phyloP scores from a whole-genome alignment of 179 eudicot species.

The Corrigiola litoralis region DNA sequence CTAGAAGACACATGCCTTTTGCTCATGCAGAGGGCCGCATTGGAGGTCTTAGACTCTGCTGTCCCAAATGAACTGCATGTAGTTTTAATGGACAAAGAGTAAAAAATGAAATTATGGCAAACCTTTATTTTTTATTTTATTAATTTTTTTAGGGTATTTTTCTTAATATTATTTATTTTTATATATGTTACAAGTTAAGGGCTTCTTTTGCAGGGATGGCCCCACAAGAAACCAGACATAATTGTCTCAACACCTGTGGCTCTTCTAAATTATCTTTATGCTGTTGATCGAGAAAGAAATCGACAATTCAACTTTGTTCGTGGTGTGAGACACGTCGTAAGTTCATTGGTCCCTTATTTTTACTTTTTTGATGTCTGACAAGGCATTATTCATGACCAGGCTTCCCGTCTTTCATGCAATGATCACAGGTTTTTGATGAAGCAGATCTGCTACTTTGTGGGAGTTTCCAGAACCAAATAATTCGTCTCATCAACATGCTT shows the following conservation, averaged over 20 bases:
- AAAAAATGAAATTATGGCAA: too few relatives aligned
- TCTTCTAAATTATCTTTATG: slow-evolving; percentile 75
- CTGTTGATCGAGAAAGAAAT: slow-evolving; percentile 59
- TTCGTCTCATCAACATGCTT: slow-evolving; percentile 84
- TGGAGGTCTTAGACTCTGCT: too few relatives aligned
- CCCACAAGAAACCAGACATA: slow-evolving; percentile 68
- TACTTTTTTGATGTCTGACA: neutral
- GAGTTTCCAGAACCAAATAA: slow-evolving; percentile 86
- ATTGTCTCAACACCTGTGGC: slow-evolving; percentile 89
- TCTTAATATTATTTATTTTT: neutral
- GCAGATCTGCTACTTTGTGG: slow-evolving; percentile 94
- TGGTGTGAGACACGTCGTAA: slow-evolving; percentile 76
- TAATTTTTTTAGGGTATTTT: neutral
- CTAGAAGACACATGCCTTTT: too few relatives aligned
- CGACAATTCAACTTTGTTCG: slow-evolving; percentile 62
- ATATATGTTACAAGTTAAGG: slow-evolving; percentile 10
- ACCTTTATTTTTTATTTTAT: too few relatives aligned
- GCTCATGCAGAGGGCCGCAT: too few relatives aligned
- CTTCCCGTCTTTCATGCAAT: slow-evolving; percentile 2
- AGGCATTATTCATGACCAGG: neutral
- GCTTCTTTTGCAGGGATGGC: slow-evolving; percentile 70
- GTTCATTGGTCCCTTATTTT: slow-evolving; percentile 1
- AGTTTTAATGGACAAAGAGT: too few relatives aligned
- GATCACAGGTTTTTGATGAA: slow-evolving; percentile 89
- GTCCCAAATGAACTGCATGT: too few relatives aligned